Percentiles rank a stretch among this genome's conserved stretches.
phyloP scores from a whole-genome alignment of 495 filamentous ascomycete species.

The Rostrohypoxylon terebratum region DNA sequence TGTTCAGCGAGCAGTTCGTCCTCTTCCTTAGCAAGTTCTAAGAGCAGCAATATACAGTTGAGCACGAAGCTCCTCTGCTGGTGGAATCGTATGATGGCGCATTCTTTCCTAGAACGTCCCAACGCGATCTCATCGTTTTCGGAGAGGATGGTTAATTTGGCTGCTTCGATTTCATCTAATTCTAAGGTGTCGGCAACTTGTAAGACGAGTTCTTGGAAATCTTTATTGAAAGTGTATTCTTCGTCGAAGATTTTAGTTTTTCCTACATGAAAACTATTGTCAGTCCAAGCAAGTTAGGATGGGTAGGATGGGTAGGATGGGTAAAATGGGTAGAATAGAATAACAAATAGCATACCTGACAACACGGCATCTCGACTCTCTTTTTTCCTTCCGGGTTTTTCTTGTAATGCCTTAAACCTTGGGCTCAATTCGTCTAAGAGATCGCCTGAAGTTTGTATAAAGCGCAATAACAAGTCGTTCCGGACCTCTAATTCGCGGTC shows the following conservation, averaged over 20 bases:
- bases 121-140: constrained; percentile 71
- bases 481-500: constrained; percentile 70
- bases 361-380: constrained; percentile 66
- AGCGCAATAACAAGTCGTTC: constrained; percentile 49
- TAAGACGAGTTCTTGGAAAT: constrained; percentile 83
- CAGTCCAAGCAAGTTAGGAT: neutral
- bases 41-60: constrained; percentile 81
- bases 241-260: constrained; percentile 75
- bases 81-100: constrained; percentile 87
- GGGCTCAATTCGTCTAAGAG: constrained; percentile 76
- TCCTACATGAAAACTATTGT: constrained; percentile 65
- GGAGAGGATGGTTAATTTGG: constrained; percentile 74
- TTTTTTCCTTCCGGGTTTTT: constrained; percentile 77
- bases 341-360: constrained; percentile 57
- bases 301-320: constrained; percentile 1
- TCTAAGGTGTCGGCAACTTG: constrained; percentile 87
- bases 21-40: constrained; percentile 71
- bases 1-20: constrained; percentile 61
- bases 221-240: constrained; percentile 83
- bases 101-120: constrained; percentile 75
- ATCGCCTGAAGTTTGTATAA: constrained; percentile 49
- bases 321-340: constrained; percentile 39
- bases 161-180: constrained; percentile 88
- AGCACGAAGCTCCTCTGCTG: constrained; percentile 79
- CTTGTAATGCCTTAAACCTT: constrained; percentile 81